phyloP scores from a whole-genome alignment of 192 early-diverging fungal species.

The Powellomyces hirtus region DNA sequence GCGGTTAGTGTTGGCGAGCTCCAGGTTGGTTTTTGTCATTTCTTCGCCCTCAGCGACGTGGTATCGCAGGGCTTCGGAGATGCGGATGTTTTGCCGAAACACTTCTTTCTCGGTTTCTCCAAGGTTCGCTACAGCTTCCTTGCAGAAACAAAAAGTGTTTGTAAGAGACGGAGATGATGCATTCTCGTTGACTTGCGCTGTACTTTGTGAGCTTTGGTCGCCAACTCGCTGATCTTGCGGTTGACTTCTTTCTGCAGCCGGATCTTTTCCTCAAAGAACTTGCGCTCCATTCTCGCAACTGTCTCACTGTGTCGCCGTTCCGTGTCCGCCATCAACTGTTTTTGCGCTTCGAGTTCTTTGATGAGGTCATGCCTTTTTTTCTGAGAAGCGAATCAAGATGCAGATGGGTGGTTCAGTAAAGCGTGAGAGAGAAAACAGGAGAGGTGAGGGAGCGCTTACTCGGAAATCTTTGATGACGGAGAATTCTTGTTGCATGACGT shows the following conservation, averaged over 20 bases:
- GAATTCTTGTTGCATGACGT: conserved; percentile 65
- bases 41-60: conserved; percentile 60
- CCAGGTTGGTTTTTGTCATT: conserved; percentile 42
- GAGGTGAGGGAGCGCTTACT: conserved; percentile 26
- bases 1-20: conserved; percentile 37
- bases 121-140: conserved; percentile 59
- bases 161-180: neutral
- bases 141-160: too few relatives aligned
- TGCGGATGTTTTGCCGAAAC: conserved; percentile 60
- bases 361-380: conserved; percentile 60
- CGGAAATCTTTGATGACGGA: conserved; percentile 63
- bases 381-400: neutral
- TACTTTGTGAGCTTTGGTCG: conserved; percentile 59
- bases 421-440: neutral
- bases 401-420: neutral
- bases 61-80: conserved; percentile 56
- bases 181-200: conserved; percentile 23
- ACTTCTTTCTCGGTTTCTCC: conserved; percentile 64
- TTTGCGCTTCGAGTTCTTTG: conserved; percentile 55
- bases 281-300: conserved; percentile 57
- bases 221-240: conserved; percentile 61
- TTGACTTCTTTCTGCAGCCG: conserved; percentile 64
- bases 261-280: conserved; percentile 69
- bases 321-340: conserved; percentile 54
- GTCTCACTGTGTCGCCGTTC: conserved; percentile 56